phyloP scores from a whole-genome alignment of 2,329 filamentous ascomycete species.

The Phialophora tarda region DNA sequence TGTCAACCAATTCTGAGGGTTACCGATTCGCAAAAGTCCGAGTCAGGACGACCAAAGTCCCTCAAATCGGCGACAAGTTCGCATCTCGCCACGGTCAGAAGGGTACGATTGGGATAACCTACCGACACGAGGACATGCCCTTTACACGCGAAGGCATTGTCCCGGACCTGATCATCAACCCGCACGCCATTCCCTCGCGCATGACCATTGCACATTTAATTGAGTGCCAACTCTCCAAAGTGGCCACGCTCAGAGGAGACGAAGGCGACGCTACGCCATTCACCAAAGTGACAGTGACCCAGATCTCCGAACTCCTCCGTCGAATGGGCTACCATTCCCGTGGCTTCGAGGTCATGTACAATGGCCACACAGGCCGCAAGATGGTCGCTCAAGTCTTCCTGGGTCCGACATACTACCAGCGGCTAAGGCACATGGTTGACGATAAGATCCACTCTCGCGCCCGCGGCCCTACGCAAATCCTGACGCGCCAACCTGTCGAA shows the following conservation, averaged over 20 bases:
- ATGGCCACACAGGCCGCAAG: slow-evolving; percentile 95
- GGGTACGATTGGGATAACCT: slow-evolving; percentile 98
- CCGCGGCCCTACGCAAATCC: slow-evolving; percentile 92
- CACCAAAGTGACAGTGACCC: slow-evolving; percentile 95
- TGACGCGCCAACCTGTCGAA: slow-evolving; percentile 96
- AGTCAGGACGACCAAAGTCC: slow-evolving; percentile 95
- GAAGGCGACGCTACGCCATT: slow-evolving; percentile 98
- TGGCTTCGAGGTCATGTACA: slow-evolving; percentile 98
- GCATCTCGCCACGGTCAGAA: slow-evolving; percentile 99
- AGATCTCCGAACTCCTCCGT: slow-evolving; percentile 82
- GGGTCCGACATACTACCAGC: slow-evolving; percentile 97
- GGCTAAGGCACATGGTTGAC: slow-evolving; percentile 98
- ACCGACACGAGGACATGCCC: slow-evolving; percentile 97
- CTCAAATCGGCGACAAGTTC: slow-evolving; percentile 99
- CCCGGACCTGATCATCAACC: slow-evolving; percentile 98
- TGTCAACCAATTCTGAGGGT: slow-evolving; percentile 94
- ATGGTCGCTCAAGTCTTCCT: slow-evolving; percentile 94
- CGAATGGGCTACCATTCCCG: slow-evolving; percentile 94
- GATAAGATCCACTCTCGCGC: slow-evolving; percentile 99
- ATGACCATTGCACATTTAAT: slow-evolving; percentile 99
- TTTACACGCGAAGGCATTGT: slow-evolving; percentile 90
- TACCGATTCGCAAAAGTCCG: slow-evolving; percentile 96
- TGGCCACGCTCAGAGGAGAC: slow-evolving; percentile 87
- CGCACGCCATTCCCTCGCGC: slow-evolving; percentile 98
- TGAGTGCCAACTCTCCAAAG: slow-evolving; percentile 96